Evolutionary conservation across 2,329 filamentous ascomycete species (phyloP), one percentile per base, ranked within the genome.

Genomic region (Ophiostoma tasmaniense): DNA sequence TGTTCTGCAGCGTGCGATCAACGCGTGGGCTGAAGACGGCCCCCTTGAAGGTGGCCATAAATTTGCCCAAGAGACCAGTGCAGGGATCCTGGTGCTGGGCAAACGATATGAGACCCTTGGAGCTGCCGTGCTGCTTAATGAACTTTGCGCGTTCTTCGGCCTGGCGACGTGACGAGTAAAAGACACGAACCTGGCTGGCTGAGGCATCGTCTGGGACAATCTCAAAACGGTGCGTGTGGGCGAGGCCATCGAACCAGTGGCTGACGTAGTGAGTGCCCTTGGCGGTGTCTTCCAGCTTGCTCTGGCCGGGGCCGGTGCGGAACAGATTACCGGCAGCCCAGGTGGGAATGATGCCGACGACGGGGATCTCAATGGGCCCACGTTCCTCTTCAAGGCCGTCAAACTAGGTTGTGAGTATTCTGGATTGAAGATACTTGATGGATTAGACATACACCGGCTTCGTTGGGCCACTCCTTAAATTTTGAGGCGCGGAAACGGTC

Each of bases 201-300:
- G 45, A 50, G 2, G 5, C 13, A 1, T 66, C 35, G 2, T 17
- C 71, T 0, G 83, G 75, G 2, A 86, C 74, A 39, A 94, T 89
- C 69, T 91, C 83, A 75, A 94, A 94, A 35, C 85, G 87, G 78
- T 94, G 90, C 0, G 87, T 82, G 68, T 90, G 85, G 2, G 87
- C 84, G 70, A 92, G 87, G 6, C 90, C 90, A 75, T 95, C 92
- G 73, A 95, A 95, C 91, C 91, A 95, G 76, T 95, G 91, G 0
- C 83, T 85, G 14, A 89, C 81, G 39, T 82, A 80, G 74, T 88
- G 88, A 0, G 82, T 85, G n/a, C 87, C 86, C 3, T 81, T 81
- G 2, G 84, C 78, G 0, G 86, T 87, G 61, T 79, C 76, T n/a
- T 87, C 81, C 2, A 92, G 78, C 50, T 84, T 83, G 76, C 84